Conservation (phyloP, 257 asterid species). For the Cruciata laevipes region DNA sequence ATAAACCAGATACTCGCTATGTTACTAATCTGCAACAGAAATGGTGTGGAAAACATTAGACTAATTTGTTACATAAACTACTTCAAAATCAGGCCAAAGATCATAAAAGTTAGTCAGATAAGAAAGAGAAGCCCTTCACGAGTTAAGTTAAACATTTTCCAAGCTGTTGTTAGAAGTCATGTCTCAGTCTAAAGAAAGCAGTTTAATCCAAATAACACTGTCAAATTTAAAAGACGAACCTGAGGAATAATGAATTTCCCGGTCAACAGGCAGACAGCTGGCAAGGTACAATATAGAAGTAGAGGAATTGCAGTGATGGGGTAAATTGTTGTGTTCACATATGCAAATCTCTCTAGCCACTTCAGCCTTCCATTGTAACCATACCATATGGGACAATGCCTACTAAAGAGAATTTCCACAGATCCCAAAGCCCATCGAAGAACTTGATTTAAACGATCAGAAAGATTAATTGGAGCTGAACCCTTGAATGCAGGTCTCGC, state of each 20-base stretch:
- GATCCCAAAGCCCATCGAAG: constrained; percentile 99
- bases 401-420: constrained; percentile 83
- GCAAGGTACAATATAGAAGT: constrained; percentile 69
- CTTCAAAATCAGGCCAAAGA: background rate
- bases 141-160: background rate
- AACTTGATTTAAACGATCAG: constrained; percentile 97
- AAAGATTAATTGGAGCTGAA: constrained; percentile 96
- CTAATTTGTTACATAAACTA: background rate
- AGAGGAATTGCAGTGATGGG: constrained; percentile 92
- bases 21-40: constrained; percentile 71
- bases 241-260: constrained; percentile 96
- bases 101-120: background rate
- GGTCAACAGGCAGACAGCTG: constrained; percentile 92
- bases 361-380: constrained; percentile 84
- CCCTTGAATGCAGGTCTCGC: constrained; percentile 90
- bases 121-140: background rate
- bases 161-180: background rate
- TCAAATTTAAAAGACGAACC: constrained; percentile 33
- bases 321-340: constrained; percentile 87
- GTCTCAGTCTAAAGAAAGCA: background rate
- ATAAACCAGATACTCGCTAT: constrained; percentile 91
- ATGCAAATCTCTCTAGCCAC: constrained; percentile 95
- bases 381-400: constrained; percentile 98
- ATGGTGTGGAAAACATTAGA: background rate
- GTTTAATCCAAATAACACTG: too few species aligned